These are phyloP conservation scores for Trametes villosa DNA, from an alignment of 768 basidiomycete species.

Conservation along the genomic window DNA sequence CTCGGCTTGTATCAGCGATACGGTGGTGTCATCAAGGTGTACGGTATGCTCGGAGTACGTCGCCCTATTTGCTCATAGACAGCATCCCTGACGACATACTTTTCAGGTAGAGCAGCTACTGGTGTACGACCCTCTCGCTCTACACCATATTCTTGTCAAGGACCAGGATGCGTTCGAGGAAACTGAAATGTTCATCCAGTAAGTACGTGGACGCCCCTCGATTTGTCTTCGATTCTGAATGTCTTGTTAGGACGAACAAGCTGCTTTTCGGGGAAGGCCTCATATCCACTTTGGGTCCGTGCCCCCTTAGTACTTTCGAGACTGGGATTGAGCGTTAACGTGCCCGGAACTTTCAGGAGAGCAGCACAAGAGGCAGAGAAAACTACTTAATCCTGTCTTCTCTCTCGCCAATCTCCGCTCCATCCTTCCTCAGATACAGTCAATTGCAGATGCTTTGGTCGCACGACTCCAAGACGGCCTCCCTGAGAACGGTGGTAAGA, in stretches of 20 bases:
- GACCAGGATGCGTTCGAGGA: conserved; percentile 24
- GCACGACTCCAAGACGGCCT: conserved; percentile 28
- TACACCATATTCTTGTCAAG: conserved; percentile 26
- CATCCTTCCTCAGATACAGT: conserved; percentile 31
- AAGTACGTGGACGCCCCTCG: background rate
- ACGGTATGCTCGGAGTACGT: conserved; percentile 41
- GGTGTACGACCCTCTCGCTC: conserved; percentile 29
- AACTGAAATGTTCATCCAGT: conserved; percentile 24
- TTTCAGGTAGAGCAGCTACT: conserved; percentile 21
- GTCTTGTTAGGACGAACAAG: conserved; percentile 18
- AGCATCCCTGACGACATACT: background rate
- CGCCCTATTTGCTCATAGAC: background rate
- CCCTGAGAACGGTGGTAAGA: conserved; percentile 24
- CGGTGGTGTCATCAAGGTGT: conserved; percentile 40
- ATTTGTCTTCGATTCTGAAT: background rate
- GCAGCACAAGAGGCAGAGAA: conserved; percentile 33
- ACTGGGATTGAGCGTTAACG: background rate
- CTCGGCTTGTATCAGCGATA: conserved; percentile 35
- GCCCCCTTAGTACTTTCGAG: background rate
- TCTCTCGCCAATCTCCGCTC: conserved; percentile 29
- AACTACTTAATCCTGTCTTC: conserved; percentile 35
- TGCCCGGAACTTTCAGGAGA: conserved; percentile 25
- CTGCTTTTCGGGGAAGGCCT: conserved; percentile 44
- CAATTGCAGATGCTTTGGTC: conserved; percentile 37
- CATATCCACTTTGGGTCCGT: conserved; percentile 41